phyloP scores from a whole-genome alignment of 768 basidiomycete genomes.

The Tubosaeta brunneosetosa region DNA sequence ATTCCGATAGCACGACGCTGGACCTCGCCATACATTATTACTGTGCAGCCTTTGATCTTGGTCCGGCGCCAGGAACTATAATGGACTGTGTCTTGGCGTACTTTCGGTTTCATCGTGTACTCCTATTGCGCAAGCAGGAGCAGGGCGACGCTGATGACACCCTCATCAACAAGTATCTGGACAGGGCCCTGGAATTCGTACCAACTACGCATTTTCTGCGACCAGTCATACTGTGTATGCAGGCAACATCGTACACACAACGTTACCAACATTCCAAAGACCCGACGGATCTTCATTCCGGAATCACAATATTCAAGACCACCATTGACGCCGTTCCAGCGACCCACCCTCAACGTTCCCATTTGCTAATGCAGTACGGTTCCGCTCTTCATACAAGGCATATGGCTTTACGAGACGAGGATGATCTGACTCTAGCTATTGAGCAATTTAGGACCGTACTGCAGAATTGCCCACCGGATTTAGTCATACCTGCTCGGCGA shows the following conservation, averaged over 20 bases:
- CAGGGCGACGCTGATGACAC: not conserved
- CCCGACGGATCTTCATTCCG: slow-evolving; percentile 13
- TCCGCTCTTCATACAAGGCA: slow-evolving; percentile 13
- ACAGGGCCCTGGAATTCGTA: slow-evolving; percentile 6
- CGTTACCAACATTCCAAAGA: slow-evolving; percentile 12
- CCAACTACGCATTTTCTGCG: slow-evolving; percentile 6
- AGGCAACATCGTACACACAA: slow-evolving; percentile 8
- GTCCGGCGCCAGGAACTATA: not conserved
- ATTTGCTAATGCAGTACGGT: slow-evolving; percentile 18
- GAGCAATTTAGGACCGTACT: slow-evolving; percentile 3
- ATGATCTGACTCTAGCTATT: slow-evolving; percentile 20
- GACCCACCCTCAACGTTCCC: slow-evolving; percentile 9
- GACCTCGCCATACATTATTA: slow-evolving; percentile 13
- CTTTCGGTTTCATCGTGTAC: slow-evolving; percentile 6
- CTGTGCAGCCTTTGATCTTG: slow-evolving; percentile 16
- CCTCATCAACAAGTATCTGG: slow-evolving; percentile 2
- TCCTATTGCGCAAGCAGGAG: not conserved
- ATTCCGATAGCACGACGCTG: not conserved
- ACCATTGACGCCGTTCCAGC: slow-evolving; percentile 4
- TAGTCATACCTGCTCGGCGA: slow-evolving; percentile 4
- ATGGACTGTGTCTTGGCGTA: slow-evolving; percentile 5
- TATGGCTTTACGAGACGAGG: slow-evolving; percentile 7
- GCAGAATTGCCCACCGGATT: slow-evolving; percentile 2
- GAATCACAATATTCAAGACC: not conserved
- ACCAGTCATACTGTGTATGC: slow-evolving; percentile 6